A percentile compares a stretch with the other conserved stretches of the same genome.
These are phyloP conservation scores for Diaporthe australafricana DNA, from an alignment of 2,329 filamentous ascomycete species.

Conservation along the genomic window DNA sequence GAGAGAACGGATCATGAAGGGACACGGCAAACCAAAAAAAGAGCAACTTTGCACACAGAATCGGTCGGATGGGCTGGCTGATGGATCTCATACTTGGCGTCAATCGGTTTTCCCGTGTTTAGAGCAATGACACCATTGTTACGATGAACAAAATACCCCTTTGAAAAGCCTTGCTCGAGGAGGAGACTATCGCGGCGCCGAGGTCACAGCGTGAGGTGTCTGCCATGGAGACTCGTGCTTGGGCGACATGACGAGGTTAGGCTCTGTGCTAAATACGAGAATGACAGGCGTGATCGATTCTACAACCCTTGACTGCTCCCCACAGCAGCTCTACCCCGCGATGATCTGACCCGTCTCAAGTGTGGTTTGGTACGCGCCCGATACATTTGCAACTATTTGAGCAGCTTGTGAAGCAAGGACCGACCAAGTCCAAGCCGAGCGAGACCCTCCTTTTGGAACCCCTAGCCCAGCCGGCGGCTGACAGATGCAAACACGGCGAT, in stretches of 20 bases:
- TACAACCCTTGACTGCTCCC: background rate
- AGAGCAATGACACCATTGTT: constrained; percentile 38
- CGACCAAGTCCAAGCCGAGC: background rate
- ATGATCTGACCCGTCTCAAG: background rate
- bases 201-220: constrained; percentile 10
- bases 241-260: background rate
- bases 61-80: constrained; percentile 38
- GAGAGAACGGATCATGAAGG: constrained; percentile 11
- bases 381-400: background rate
- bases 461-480: background rate
- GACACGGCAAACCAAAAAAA: constrained; percentile 34
- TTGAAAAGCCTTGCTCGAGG: constrained; percentile 17
- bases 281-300: constrained; percentile 14
- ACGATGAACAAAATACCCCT: constrained; percentile 38
- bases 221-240: constrained; percentile 16
- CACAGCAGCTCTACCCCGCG: background rate
- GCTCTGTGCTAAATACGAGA: constrained; percentile 1
- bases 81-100: constrained; percentile 38
- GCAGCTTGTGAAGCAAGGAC: background rate
- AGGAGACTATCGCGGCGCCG: constrained; percentile 16
- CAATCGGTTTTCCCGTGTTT: constrained; percentile 38
- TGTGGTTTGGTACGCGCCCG: background rate
- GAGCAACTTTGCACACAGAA: constrained; percentile 30
- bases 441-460: too few species aligned
- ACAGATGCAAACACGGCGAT: background rate